Evolutionary conservation across 345 rosid genomes (phyloP), one percentile per base, ranked within the genome.

Genomic region (Populus davidiana): DNA sequence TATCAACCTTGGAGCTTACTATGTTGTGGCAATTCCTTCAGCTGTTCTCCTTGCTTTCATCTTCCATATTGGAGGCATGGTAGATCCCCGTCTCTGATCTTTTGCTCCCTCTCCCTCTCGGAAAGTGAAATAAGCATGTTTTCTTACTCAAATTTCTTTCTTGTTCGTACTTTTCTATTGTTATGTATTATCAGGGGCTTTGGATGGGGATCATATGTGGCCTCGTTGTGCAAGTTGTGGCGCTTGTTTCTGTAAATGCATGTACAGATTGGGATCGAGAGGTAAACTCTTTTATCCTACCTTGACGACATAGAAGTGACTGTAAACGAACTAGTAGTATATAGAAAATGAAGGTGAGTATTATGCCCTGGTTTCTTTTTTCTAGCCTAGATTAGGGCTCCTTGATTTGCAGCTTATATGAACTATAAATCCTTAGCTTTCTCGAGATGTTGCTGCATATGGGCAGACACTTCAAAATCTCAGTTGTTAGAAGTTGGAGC

Each of bases 181-280:
- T 11, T 41, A n/a, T 5, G 27, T 11, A 6, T 10, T 9, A 5
- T 66, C 77, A 88, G 89, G 90, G 91, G 39, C 83, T 89, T 2
- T 89, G 89, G 90, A 74, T 84, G 85, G 90, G 90, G 43, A 86
- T 87, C 72, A 84, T 86, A 67, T 85, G 87, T 67, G 88, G 87
- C 27, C 85, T 85, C 5, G 2, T 69, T 43, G 83, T 82, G 1
- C 88, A 76, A 84, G 68, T 73, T 39, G 25, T 83, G 21, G 88
- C 89, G n/a, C 89, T 89, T 64, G 71, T 89, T 44, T 23, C 67
- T 2, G 64, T 87, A 62, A 87, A 78, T 78, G 81, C 76, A 20
- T 64, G 73, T 72, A 83, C 90, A 7, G 56, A 84, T 21, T 84
- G 90, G 89, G 75, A 84, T 39, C 72, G 72, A 25, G 90, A 87